A percentile compares a stretch with the other conserved stretches of the same genome.
These are phyloP conservation scores for Neofusicoccum sp. DNA, from an alignment of 2,329 filamentous ascomycete genomes.

Conservation along the genomic window DNA sequence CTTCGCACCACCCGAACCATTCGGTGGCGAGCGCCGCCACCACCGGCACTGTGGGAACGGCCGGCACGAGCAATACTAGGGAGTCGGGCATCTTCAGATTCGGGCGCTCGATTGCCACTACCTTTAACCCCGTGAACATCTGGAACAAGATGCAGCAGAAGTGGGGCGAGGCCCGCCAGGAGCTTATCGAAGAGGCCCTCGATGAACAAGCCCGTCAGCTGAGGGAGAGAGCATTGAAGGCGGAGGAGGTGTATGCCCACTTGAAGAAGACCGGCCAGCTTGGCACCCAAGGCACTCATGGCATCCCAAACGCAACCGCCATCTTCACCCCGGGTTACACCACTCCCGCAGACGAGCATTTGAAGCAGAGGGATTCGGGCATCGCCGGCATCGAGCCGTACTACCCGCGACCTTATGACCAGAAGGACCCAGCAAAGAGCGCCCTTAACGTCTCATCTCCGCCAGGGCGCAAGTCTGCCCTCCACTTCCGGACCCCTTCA, in stretches of 20 bases:
- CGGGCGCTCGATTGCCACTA: conserved; percentile 19
- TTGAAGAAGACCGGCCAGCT: conserved; percentile 35
- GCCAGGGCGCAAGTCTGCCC: conserved; percentile 15
- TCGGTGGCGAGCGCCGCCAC: conserved; percentile 9
- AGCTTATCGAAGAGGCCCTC: conserved; percentile 16
- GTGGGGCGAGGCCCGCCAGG: conserved; percentile 16
- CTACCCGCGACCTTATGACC: conserved; percentile 9
- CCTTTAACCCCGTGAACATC: conserved; percentile 20
- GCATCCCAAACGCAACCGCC: conserved; percentile 22
- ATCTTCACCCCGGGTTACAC: conserved; percentile 17
- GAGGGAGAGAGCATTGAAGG: conserved; percentile 29
- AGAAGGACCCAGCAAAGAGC: conserved; percentile 11
- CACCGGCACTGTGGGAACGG: not conserved
- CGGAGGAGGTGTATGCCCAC: conserved; percentile 32
- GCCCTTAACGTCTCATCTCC: conserved; percentile 13
- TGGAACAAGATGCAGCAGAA: conserved; percentile 19
- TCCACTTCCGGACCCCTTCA: conserved; percentile 19
- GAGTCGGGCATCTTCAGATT: conserved; percentile 19
- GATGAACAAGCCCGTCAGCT: conserved; percentile 16
- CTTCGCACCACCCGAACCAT: conserved; percentile 14
- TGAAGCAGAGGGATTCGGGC: conserved; percentile 18
- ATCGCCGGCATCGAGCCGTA: conserved; percentile 17
- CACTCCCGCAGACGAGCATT: not conserved
- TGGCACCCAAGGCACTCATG: conserved; percentile 31
- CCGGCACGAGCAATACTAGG: conserved; percentile 5